A percentile compares a stretch with the other conserved stretches of the same genome.
phyloP scores from a whole-genome alignment of 352 stramenopile species.

The Globisporangium sylvaticum region DNA sequence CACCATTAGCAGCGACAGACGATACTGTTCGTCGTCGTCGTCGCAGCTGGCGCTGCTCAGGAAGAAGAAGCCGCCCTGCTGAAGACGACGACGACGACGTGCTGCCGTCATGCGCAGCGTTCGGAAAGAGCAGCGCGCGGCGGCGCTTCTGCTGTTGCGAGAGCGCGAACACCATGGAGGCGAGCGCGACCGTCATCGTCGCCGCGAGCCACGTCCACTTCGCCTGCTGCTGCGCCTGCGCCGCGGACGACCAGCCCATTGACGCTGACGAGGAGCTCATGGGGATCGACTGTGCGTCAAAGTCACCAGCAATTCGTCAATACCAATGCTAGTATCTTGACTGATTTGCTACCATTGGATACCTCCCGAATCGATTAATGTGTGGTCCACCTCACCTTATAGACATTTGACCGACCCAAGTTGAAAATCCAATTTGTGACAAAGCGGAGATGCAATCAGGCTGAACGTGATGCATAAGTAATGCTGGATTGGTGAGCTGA shows the following conservation, averaged over 20 bases:
- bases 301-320: background rate
- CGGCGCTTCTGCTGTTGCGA: slow-evolving; percentile 20
- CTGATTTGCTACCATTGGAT: background rate
- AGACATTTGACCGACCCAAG: too few species aligned
- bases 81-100: background rate
- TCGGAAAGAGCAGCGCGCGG: slow-evolving; percentile 10
- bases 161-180: slow-evolving; percentile 34
- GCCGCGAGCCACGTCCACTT: slow-evolving; percentile 30
- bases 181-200: slow-evolving; percentile 21
- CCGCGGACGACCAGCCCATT: slow-evolving; percentile 4
- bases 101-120: background rate
- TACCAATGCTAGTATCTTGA: background rate
- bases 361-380: background rate
- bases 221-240: slow-evolving; percentile 5
- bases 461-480: background rate
- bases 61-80: background rate
- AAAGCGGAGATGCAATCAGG: too few species aligned
- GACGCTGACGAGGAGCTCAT: slow-evolving; percentile 8
- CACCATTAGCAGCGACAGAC: background rate
- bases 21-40: slow-evolving; percentile 4
- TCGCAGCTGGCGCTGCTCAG: slow-evolving; percentile 3
- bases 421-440: too few species aligned
- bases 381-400: background rate
- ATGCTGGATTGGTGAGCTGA: background rate
- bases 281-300: background rate